Conservation (phyloP, 495 filamentous ascomycete genomes). For the Penicillium arizonense region DNA sequence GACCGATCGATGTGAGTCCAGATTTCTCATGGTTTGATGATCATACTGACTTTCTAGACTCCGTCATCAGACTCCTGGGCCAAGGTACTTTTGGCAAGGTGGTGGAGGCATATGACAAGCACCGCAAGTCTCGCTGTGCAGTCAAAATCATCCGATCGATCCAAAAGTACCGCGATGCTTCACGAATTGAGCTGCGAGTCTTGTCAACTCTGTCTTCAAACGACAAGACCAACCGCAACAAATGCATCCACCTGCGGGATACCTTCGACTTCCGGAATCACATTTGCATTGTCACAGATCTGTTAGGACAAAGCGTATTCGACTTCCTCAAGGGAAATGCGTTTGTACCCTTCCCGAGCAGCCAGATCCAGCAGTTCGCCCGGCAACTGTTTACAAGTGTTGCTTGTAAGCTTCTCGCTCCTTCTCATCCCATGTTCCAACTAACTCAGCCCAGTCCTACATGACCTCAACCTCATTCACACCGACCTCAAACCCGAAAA, state of each 20-base stretch:
- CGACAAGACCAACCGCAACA: slow-evolving; percentile 87
- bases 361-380: slow-evolving; percentile 96
- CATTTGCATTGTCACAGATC: slow-evolving; percentile 98
- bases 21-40: not conserved
- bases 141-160: slow-evolving; percentile 98
- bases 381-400: slow-evolving; percentile 96
- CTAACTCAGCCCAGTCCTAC: slow-evolving; percentile 65
- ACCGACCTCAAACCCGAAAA: slow-evolving; percentile 99
- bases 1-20: slow-evolving; percentile 81
- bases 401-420: slow-evolving; percentile 67
- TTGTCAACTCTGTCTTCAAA: slow-evolving; percentile 86
- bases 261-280: slow-evolving; percentile 98
- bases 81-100: slow-evolving; percentile 99
- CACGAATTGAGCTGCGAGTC: slow-evolving; percentile 92
- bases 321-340: slow-evolving; percentile 94
- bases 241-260: slow-evolving; percentile 94
- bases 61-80: slow-evolving; percentile 82
- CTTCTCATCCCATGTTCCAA: not conserved
- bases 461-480: slow-evolving; percentile 96
- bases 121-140: slow-evolving; percentile 73
- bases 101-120: slow-evolving; percentile 83
- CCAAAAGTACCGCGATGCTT: slow-evolving; percentile 96
- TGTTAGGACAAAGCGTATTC: slow-evolving; percentile 95
- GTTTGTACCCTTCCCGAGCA: slow-evolving; percentile 98
- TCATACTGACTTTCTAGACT: slow-evolving; percentile 55